Conservation (phyloP, 345 rosid genomes). For the Firmiana major region DNA sequence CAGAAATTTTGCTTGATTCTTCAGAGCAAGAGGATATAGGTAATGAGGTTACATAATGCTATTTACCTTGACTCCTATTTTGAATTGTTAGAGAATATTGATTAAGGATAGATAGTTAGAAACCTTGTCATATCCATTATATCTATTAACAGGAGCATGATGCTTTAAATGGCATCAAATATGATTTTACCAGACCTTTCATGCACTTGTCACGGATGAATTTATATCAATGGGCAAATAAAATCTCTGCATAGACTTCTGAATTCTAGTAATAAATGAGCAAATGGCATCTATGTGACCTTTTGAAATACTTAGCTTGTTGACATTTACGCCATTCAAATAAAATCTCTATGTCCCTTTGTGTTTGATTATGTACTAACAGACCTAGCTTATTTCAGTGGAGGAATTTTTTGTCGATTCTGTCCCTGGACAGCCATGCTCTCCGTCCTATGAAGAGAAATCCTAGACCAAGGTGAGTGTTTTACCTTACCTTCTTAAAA, state of each 20-base stretch:
- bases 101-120: background rate
- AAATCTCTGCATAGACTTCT: background rate
- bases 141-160: too few species aligned
- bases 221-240: background rate
- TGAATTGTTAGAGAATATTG: background rate
- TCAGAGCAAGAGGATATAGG: conserved; percentile 87
- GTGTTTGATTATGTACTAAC: conserved; percentile 6
- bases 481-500: conserved; percentile 13
- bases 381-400: conserved; percentile 35
- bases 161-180: background rate
- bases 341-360: background rate
- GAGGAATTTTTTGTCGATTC: conserved; percentile 93
- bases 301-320: too few species aligned
- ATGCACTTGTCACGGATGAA: background rate
- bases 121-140: background rate
- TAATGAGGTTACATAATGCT: conserved; percentile 25
- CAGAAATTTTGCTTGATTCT: conserved; percentile 57
- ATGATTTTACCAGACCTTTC: background rate
- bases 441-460: conserved; percentile 83
- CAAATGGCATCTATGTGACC: background rate
- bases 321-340: background rate
- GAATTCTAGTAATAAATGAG: background rate
- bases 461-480: conserved; percentile 38
- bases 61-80: background rate
- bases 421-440: conserved; percentile 69